A percentile compares a stretch with the other conserved stretches of the same genome.
phyloP scores from a whole-genome alignment of 257 asterid species.

The Hygrophila difformis region DNA sequence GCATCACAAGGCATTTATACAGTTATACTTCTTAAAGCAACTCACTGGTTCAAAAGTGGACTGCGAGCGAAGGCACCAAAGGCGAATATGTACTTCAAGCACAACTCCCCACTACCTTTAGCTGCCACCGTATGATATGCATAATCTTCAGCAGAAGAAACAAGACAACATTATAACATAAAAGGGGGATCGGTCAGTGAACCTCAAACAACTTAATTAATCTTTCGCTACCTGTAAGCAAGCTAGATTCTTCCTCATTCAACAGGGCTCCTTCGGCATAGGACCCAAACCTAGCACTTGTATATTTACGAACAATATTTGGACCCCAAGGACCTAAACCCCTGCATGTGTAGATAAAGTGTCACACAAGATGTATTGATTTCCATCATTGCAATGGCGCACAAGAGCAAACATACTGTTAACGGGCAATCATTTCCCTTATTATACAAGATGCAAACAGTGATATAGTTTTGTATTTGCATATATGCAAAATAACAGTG shows the following conservation, averaged over 20 bases:
- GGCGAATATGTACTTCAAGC: slow-evolving; percentile 64
- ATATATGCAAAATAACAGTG: too few relatives aligned
- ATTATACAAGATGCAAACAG: too few relatives aligned
- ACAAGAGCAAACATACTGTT: too few relatives aligned
- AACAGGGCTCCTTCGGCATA: slow-evolving; percentile 37
- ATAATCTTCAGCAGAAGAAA: slow-evolving; percentile 41
- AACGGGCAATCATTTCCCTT: too few relatives aligned
- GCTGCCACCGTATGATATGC: slow-evolving; percentile 70
- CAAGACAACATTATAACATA: slow-evolving; percentile 14
- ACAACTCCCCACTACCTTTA: slow-evolving; percentile 77
- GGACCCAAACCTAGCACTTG: slow-evolving; percentile 53
- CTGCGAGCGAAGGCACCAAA: slow-evolving; percentile 72
- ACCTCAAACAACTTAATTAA: not conserved
- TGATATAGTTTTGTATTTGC: too few relatives aligned
- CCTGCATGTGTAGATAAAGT: slow-evolving; percentile 27
- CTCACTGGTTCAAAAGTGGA: slow-evolving; percentile 59
- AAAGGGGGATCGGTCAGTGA: not conserved
- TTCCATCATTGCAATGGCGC: too few relatives aligned
- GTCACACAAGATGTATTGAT: too few relatives aligned
- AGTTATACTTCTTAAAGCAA: not conserved
- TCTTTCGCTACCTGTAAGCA: slow-evolving; percentile 57
- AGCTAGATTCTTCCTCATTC: slow-evolving; percentile 45
- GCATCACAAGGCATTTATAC: not conserved
- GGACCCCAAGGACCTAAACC: slow-evolving; percentile 92
- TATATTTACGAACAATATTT: slow-evolving; percentile 48